Evolutionary conservation across 2,329 filamentous ascomycete species (phyloP), one percentile per base, ranked within the genome.

Genomic region (Ophiocordyceps camponoti-saundersi): DNA sequence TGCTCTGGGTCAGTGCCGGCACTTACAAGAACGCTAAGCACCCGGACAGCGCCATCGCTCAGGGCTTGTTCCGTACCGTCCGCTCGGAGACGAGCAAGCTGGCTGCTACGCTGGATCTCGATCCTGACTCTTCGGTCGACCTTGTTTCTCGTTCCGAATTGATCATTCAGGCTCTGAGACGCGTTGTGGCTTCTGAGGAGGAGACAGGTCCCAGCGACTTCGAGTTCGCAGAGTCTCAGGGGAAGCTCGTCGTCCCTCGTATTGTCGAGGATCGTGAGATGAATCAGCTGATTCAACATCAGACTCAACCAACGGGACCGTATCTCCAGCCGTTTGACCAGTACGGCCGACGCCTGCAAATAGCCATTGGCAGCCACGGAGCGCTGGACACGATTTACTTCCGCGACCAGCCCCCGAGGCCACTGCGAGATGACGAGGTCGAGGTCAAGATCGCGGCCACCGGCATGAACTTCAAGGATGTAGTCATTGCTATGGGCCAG

Each of bases 401-500:
- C 46, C 62, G 65, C 40, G 65, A 67, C 23, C 52, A 57, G n/a
- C 29, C 48, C 1, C 52, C 55, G 16, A 20, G 52, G 10, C 56
- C 60, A 12, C 50, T 68, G 18, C 56, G 52, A 0, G 56, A 53
- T 0, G 57, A 64, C n/a, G 58, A 68, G 34, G 52, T 70, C 6
- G 66, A 70, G 51, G 61, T 70, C 45, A 61, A 65, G 45, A 60
- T 70, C n/a, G 61, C 60, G 30, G 65, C 65, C 6, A 59, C 65
- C 0, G 67, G 67, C 0, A 56, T 73, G 48, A 73, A 69, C 54
- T 68, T 67, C 51, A 62, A 62, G 30, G 71, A 75, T 50, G 60
- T 68, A 1, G 59, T 72, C 48, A 64, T 66, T 13, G 63, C 65
- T 23, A 65, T 62, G 58, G 64, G 63, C 2, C 63, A 65, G 44